Conservation (phyloP, 2,329 filamentous ascomycete species). For the Curvularia sp. region DNA sequence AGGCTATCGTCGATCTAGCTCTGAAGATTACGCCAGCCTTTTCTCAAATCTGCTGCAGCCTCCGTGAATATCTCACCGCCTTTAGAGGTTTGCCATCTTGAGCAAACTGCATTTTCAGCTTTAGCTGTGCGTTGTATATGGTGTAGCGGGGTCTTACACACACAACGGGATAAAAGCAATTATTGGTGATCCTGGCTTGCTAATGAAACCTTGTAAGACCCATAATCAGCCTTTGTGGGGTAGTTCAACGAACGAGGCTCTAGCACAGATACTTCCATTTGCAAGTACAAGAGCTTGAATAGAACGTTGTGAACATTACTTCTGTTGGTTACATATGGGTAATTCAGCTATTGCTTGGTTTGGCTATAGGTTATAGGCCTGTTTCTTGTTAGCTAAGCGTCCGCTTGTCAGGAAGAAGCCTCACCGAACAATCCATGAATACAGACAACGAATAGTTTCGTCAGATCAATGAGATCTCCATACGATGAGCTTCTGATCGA, state of each 20-base stretch:
- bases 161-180: conserved; percentile 5
- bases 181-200: neutral
- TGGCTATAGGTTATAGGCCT: neutral
- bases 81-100: neutral
- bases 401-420: neutral
- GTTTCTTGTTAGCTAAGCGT: neutral
- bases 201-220: neutral
- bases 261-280: neutral
- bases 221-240: neutral
- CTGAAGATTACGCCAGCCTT: neutral
- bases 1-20: neutral
- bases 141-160: neutral
- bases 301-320: neutral
- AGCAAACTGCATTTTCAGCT: conserved; percentile 1
- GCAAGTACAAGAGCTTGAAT: neutral
- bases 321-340: neutral
- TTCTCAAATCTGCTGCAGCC: neutral
- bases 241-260: neutral
- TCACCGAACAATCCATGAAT: neutral
- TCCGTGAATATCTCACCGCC: neutral
- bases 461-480: conserved; percentile 53
- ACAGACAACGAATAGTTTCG: neutral
- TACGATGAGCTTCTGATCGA: conserved; percentile 67
- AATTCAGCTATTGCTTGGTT: neutral
- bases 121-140: neutral